Evolutionary conservation across 169 alveolate species (phyloP), one percentile per base, ranked within the genome.

Genomic region (Cryptosporidium canis): DNA sequence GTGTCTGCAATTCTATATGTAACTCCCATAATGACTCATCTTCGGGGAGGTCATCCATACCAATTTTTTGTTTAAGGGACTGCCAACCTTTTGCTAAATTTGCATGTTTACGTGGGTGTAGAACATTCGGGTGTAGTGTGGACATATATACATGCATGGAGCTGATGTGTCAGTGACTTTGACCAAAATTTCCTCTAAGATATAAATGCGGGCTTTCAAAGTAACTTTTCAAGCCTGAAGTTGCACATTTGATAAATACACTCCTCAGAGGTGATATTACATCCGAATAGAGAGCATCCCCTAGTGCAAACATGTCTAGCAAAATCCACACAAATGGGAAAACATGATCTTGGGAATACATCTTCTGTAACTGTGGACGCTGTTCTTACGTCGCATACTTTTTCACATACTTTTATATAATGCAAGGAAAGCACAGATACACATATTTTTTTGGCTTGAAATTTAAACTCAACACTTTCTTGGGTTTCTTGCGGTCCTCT

Each of bases 81-180:
- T 70, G 84, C 14, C 84, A 51, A 51, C 84, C 64, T n/a, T 70
- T 70, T 11, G 58, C 84, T 51, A 70, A 70, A 51, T 31, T 48
- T 31, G 84, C 84, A 14, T 70, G 84, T 31, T 37, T 70, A 24
- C 84, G 84, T 70, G 84, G 84, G 33, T 70, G 84, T n/a, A 70
- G 84, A 55, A 70, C 41, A 37, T 70, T 48, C 0, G 84, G 84
- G 24, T 70, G 84, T 18, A 51, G 18, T 35, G 84, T 70, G 47
- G 84, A 70, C 24, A 47, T 70, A 51, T 70, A 70, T 29, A 70
- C 84, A 9, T 70, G 84, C 39, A 70, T 70, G 84, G 84, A 70
- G 14, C 64, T 70, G 24, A 70, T 70, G 84, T 70, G 84, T 29
- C 67, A 70, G n/a, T 70, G 43, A 51, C 29, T 35, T 51, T 51